These are phyloP conservation scores for Microsporum canis DNA, from an alignment of 2,329 filamentous ascomycete species.

Conservation along the genomic window DNA sequence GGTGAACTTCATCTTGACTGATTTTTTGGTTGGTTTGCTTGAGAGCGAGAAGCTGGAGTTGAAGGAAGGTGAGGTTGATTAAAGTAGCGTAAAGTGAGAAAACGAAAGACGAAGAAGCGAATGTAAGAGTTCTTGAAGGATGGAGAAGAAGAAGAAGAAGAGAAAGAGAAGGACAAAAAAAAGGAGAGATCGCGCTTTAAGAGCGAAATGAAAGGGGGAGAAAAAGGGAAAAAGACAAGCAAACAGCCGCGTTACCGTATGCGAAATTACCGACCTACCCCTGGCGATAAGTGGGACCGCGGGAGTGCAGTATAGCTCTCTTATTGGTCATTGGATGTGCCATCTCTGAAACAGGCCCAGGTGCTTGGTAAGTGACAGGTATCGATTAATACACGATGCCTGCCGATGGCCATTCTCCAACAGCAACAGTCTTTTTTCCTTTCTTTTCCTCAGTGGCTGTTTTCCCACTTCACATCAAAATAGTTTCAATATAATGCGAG, in stretches of 20 bases:
- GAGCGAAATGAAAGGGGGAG: background rate
- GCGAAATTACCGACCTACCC: background rate
- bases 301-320: background rate
- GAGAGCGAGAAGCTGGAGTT: background rate
- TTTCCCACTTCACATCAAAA: background rate
- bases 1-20: constrained; percentile 27
- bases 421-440: background rate
- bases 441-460: background rate
- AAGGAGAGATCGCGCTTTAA: background rate
- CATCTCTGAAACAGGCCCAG: background rate
- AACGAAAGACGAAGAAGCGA: constrained; percentile 5
- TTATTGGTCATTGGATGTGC: background rate
- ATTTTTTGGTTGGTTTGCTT: background rate
- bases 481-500: constrained; percentile 2
- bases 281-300: background rate
- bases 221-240: background rate
- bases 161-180: background rate
- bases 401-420: background rate
- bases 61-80: background rate
- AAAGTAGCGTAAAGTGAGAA: background rate
- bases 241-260: background rate
- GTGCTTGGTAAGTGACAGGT: background rate
- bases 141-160: background rate
- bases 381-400: background rate
- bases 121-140: background rate